A percentile compares a stretch with the other conserved stretches of the same genome.
Evolutionary conservation across 1,284 basidiomycete genomes (phyloP).

Genomic region (Papiliotrema flavescens): DNA sequence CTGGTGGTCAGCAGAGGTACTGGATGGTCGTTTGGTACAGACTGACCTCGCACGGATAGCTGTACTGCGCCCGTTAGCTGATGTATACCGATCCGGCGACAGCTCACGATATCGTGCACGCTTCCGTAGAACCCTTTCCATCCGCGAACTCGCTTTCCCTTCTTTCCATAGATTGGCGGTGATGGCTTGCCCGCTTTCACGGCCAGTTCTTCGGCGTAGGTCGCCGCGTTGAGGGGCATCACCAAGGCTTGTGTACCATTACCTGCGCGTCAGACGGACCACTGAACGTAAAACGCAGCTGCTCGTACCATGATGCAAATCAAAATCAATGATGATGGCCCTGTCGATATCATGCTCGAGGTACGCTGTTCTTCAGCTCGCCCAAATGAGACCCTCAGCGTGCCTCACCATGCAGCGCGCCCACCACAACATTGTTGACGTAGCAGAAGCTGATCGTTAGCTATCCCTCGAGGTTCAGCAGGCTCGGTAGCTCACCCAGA

Average conservation of each 20-base stretch:
- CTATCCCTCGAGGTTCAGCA: background rate
- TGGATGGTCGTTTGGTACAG: background rate
- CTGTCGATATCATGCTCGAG: constrained; percentile 72
- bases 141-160: constrained; percentile 50
- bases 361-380: constrained; percentile 58
- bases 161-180: constrained; percentile 38
- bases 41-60: constrained; percentile 83
- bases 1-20: constrained; percentile 46
- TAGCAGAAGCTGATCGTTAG: constrained; percentile 65
- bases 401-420: constrained; percentile 76
- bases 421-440: constrained; percentile 88
- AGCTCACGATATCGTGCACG: constrained; percentile 73
- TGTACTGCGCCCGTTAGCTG: constrained; percentile 47
- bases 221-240: constrained; percentile 89
- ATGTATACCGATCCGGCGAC: background rate
- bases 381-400: too few species aligned
- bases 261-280: constrained; percentile 53
- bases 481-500: constrained; percentile 56
- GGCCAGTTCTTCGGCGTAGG: constrained; percentile 65
- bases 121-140: constrained; percentile 81
- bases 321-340: constrained; percentile 86
- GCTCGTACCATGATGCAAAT: constrained; percentile 73
- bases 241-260: constrained; percentile 90
- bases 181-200: constrained; percentile 46
- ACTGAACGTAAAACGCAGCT: too few species aligned